Conservation (phyloP, 2,329 filamentous ascomycete genomes). For the Aureobasidium vineae region DNA sequence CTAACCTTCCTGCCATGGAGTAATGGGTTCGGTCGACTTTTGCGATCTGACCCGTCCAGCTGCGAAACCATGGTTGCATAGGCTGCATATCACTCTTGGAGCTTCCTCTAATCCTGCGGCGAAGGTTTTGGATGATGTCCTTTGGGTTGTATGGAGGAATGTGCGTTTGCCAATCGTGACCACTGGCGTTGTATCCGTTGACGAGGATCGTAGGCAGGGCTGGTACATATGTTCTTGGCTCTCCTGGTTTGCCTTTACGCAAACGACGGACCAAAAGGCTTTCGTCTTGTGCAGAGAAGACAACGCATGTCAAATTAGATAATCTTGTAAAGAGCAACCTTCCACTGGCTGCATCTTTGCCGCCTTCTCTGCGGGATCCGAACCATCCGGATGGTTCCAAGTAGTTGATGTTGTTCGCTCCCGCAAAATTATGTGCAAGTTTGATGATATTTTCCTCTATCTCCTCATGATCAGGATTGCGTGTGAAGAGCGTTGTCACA, state of each 20-base stretch:
- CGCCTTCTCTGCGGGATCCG: conserved; percentile 90
- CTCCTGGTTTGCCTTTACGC: conserved; percentile 85
- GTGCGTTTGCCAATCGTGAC: conserved; percentile 94
- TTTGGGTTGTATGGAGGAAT: conserved; percentile 96
- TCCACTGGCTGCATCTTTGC: conserved; percentile 87
- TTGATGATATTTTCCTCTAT: conserved; percentile 95
- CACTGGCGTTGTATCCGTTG: conserved; percentile 96
- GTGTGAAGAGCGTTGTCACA: conserved; percentile 75
- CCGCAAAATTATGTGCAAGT: conserved; percentile 90
- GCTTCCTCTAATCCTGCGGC: conserved; percentile 71
- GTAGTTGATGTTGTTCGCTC: conserved; percentile 95
- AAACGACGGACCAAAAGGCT: conserved; percentile 77
- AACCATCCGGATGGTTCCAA: conserved; percentile 97
- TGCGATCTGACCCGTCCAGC: conserved; percentile 81
- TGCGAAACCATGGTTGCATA: conserved; percentile 96
- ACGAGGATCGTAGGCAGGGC: conserved; percentile 88
- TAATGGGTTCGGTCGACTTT: conserved; percentile 65
- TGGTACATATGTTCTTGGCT: conserved; percentile 83
- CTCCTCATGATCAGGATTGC: conserved; percentile 89
- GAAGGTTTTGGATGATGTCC: conserved; percentile 85
- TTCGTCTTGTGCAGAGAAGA: conserved; percentile 82
- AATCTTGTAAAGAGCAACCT: conserved; percentile 97
- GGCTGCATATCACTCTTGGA: conserved; percentile 64
- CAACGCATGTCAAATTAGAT: conserved; percentile 83
- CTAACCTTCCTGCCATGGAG: conserved; percentile 49